Evolutionary conservation across 176 grass and related monocot species (phyloP), one percentile per base, ranked within the genome.

Genomic region (Triticum urartu): DNA sequence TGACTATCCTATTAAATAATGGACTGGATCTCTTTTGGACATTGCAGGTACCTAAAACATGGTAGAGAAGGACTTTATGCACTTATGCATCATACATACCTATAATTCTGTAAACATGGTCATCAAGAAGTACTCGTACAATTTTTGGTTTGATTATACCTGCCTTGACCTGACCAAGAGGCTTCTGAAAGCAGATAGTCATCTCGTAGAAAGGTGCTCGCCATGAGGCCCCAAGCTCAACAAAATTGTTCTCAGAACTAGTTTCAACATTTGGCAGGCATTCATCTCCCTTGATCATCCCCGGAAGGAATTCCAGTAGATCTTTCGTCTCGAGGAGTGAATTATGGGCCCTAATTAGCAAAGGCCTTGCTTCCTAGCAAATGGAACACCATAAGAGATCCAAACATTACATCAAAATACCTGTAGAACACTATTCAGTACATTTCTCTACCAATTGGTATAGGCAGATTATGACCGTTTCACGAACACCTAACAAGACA

Each of bases 171-270:
- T 54, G 35, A 72, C 33, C 72, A 85, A 47, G 47, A 13, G 73
- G 33, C 25, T 83, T 72, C 54, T 17, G 80, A 75, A 87, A 85
- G 64, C 45, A 82, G 80, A 98, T 45, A 68, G 90, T 79, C 21
- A 94, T 95, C 82, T 98, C 92, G 80, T 35, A 95, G 14, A 98
- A 85, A 71, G 91, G 89, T 14, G 88, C 86, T 83, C 90, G 83
- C 96, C 96, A 98, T 12, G 81, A 89, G 79, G 77, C 85, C 61
- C 93, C 90, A 61, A 98, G 88, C 68, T 95, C 88, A 32, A 94
- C 30, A 42, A 98, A 92, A 86, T 94, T 91, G 47, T 86, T 73
- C 64, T 87, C 64, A 39, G 70, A 64, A 88, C 77, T 47, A 91
- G 35, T 80, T 74, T 83, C 50, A 3, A 42, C 75, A 68, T 81